These are phyloP conservation scores for Fusarium albosuccineum DNA, from an alignment of 2,329 filamentous ascomycete genomes.

Conservation along the genomic window DNA sequence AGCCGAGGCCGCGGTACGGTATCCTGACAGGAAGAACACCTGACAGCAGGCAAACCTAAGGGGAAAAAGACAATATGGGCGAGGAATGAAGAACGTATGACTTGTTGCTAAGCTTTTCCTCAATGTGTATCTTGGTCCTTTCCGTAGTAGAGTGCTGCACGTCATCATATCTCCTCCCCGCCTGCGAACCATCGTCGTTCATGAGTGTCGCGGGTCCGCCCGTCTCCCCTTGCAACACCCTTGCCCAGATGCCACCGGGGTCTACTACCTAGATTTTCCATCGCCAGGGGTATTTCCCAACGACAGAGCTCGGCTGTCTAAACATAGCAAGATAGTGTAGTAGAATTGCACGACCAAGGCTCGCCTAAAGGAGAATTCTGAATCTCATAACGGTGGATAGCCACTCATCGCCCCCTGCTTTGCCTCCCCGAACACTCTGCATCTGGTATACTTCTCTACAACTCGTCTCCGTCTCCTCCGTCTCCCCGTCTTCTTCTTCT, in stretches of 20 bases:
- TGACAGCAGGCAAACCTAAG: conserved; percentile 23
- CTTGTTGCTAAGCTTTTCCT: neutral
- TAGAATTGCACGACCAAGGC: conserved; percentile 52
- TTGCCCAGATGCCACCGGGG: conserved; percentile 23
- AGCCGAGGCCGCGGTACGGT: conserved; percentile 4
- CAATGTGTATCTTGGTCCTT: conserved; percentile 14
- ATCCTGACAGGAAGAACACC: conserved; percentile 24
- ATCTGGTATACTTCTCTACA: conserved; percentile 40
- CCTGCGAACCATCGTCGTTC: conserved; percentile 13
- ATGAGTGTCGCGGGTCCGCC: conserved; percentile 22
- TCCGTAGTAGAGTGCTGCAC: neutral
- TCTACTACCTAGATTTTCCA: conserved; percentile 26
- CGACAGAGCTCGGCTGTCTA: conserved; percentile 2
- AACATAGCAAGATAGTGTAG: conserved; percentile 34
- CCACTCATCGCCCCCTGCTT: conserved; percentile 37
- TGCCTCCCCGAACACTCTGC: conserved; percentile 27
- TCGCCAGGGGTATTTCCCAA: conserved; percentile 14
- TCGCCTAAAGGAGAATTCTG: conserved; percentile 54
- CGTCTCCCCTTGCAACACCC: conserved; percentile 28
- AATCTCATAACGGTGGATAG: conserved; percentile 49
- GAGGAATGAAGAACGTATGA: neutral
- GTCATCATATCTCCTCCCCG: conserved; percentile 25
- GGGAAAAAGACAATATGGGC: neutral
- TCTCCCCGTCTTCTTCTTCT: conserved; percentile 11
- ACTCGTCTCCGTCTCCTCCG: conserved; percentile 15